Evolutionary conservation across 106 monocot species (phyloP), one percentile per base, ranked within the genome.

Genomic region (Ottelia alismoides): DNA sequence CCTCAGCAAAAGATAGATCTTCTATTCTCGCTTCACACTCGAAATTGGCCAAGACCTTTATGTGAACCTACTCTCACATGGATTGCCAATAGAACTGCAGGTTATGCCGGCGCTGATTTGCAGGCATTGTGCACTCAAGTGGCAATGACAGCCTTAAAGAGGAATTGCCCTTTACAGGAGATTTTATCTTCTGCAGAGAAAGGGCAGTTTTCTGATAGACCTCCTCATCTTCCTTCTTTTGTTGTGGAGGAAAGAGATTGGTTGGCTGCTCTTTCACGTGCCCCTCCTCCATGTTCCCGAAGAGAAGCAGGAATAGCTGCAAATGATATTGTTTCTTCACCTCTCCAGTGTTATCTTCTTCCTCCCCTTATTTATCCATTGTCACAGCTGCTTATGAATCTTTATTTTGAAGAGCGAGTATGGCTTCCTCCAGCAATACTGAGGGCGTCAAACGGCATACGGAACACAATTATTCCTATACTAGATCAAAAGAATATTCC

Each of bases 41-140:
- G 58, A 63, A 88, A 57, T 66, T 94, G 94, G 94, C 84, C 84
- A 51, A 84, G 71, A 28, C 83, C 88, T 55, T 20, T 87, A 54
- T 68, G 72, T 31, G 88, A 70, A 48, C 55, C 75, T 58, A 52
- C 74, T 49, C 76, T 94, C 32, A 81, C 81, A 25, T 71, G 78
- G 76, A 61, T 84, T 68, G 81, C 94, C 47, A 81, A 80, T 50
- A 71, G 70, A 74, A 94, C 94, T 45, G 80, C 74, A 58, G 94
- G 88, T 64, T 94, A 81, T 88, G 84, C 84, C 56, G 88, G 94
- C 56, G 94, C 94, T 35, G 94, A 94, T 76, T 50, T 94, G 48
- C 80, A 88, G 43, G 72, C 94, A 62, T 74, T 94, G 44, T 94
- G 94, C 63, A 78, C 88, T 12, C 94, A 94, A 73, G 88, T 84